These are phyloP conservation scores for Acacia confusa DNA, from an alignment of 306 rosid species.

Conservation along the genomic window DNA sequence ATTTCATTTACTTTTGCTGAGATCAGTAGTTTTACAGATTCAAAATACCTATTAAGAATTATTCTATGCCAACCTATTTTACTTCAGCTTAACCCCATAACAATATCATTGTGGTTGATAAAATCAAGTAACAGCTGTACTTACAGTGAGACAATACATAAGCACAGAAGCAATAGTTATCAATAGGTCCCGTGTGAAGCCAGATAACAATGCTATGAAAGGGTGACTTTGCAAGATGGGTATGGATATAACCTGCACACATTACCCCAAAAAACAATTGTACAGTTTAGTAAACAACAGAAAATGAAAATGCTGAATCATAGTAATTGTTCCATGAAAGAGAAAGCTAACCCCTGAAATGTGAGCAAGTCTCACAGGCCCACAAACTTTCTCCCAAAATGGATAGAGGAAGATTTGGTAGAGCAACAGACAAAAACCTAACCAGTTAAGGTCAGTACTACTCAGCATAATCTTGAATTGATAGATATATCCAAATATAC, in stretches of 20 bases:
- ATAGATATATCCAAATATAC: background rate
- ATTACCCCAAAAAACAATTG: background rate
- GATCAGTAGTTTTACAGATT: background rate
- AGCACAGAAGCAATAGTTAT: constrained; percentile 50
- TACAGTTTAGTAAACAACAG: background rate
- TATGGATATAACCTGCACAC: constrained; percentile 57
- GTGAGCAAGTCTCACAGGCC: constrained; percentile 48
- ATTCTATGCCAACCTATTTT: background rate
- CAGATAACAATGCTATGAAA: constrained; percentile 49
- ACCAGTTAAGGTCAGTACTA: constrained; percentile 17
- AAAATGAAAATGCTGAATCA: background rate
- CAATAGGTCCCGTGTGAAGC: constrained; percentile 37
- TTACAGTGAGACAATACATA: constrained; percentile 56
- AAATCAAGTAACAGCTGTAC: constrained; percentile 31
- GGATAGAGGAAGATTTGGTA: constrained; percentile 62
- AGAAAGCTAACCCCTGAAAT: constrained; percentile 55
- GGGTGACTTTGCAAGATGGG: constrained; percentile 70
- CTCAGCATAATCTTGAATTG: background rate
- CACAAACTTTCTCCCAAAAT: constrained; percentile 46
- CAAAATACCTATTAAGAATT: background rate
- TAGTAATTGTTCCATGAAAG: background rate
- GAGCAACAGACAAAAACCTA: constrained; percentile 60
- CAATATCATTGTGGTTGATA: background rate
- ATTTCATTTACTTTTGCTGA: background rate
- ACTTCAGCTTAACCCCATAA: background rate